phyloP scores from a whole-genome alignment of 345 rosid species.

The Mangifera indica region DNA sequence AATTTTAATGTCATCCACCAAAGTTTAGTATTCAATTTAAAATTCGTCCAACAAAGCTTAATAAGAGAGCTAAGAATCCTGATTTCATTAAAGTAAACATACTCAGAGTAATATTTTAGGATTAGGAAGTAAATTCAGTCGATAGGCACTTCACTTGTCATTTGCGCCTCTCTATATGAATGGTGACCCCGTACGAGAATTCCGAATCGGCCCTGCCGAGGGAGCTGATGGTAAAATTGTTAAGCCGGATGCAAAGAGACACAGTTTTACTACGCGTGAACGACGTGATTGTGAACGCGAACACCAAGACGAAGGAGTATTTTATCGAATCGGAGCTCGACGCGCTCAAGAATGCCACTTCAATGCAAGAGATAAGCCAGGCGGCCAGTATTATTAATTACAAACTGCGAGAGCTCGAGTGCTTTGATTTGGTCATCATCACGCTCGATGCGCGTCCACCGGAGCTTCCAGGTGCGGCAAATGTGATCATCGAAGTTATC shows the following conservation, averaged over 20 bases:
- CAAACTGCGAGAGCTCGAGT: conserved; percentile 61
- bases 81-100: no score
- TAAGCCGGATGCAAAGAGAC: conserved; percentile 52
- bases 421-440: conserved; percentile 76
- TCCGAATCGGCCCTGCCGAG: conserved; percentile 26
- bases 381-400: conserved; percentile 60
- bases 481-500: conserved; percentile 65
- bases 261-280: conserved; percentile 74
- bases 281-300: conserved; percentile 75
- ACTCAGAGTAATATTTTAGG: no score
- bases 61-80: no score
- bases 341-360: conserved; percentile 51
- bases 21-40: no score
- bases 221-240: conserved; percentile 47
- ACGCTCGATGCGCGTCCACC: conserved; percentile 88
- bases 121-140: neutral
- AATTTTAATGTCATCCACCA: no score
- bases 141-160: neutral
- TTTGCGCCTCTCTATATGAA: conserved; percentile 14
- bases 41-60: no score
- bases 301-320: conserved; percentile 72
- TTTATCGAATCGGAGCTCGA: conserved; percentile 68
- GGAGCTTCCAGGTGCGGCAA: conserved; percentile 85
- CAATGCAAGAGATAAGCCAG: conserved; percentile 72
- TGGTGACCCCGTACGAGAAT: conserved; percentile 34